These are phyloP conservation scores for Phytophthora pisi DNA, from an alignment of 352 stramenopile species.

Conservation along the genomic window DNA sequence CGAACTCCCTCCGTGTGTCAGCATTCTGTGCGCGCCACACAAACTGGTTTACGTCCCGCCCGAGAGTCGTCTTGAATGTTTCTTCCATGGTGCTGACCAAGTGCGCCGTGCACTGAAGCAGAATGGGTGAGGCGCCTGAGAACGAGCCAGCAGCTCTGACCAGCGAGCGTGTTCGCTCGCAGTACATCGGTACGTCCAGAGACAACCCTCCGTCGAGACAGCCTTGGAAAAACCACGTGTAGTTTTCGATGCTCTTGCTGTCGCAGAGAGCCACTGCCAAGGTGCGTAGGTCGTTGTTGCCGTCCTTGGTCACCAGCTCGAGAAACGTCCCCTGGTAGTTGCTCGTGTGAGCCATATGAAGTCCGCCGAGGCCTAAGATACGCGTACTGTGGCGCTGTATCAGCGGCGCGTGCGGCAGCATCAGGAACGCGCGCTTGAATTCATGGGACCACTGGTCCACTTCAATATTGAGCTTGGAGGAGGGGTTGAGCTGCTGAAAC, in stretches of 20 bases:
- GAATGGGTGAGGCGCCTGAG: slow-evolving; percentile 34
- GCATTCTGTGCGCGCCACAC: slow-evolving; percentile 39
- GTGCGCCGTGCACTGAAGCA: slow-evolving; percentile 48
- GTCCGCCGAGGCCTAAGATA: slow-evolving; percentile 40
- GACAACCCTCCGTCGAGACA: slow-evolving; percentile 36
- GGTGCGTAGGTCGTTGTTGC: slow-evolving; percentile 44
- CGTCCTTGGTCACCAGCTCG: slow-evolving; percentile 46
- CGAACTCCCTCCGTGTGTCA: slow-evolving; percentile 40
- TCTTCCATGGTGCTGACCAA: slow-evolving; percentile 38
- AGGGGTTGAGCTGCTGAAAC: slow-evolving; percentile 50
- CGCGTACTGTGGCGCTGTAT: slow-evolving; percentile 35
- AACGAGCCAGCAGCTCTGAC: slow-evolving; percentile 36
- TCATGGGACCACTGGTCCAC: slow-evolving; percentile 37
- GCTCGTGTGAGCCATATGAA: slow-evolving; percentile 43
- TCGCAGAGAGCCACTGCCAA: slow-evolving; percentile 47
- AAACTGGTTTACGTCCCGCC: slow-evolving; percentile 23
- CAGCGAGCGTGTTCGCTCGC: slow-evolving; percentile 36
- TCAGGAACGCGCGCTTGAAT: slow-evolving; percentile 54
- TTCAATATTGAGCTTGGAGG: slow-evolving; percentile 34
- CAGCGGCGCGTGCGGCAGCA: slow-evolving; percentile 42
- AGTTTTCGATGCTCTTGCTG: slow-evolving; percentile 39
- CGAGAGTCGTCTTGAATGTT: slow-evolving; percentile 36
- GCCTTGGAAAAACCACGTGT: slow-evolving; percentile 48
- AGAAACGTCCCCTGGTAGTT: slow-evolving; percentile 44
- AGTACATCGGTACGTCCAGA: slow-evolving; percentile 46